Conservation (phyloP, 176 grass and related monocot genomes). For the Otatea glauca region DNA sequence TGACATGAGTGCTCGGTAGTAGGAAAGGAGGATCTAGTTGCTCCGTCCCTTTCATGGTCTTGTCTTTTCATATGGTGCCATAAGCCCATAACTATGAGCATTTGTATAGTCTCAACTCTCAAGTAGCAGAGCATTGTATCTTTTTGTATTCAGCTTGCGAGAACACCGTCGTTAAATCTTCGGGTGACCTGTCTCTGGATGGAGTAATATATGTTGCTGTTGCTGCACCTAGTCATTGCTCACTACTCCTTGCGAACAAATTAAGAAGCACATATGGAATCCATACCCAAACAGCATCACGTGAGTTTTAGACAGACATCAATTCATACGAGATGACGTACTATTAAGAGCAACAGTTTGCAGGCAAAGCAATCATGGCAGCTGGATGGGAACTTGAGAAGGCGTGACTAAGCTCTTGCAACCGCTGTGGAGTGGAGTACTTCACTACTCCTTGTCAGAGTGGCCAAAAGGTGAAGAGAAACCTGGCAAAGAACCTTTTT, state of each 20-base stretch:
- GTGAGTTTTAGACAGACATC: neutral
- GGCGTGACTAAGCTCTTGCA: neutral
- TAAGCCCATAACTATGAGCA: neutral
- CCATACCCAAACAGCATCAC: neutral
- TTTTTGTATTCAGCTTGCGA: neutral
- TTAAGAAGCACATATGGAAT: neutral
- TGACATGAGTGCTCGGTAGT: slow-evolving; percentile 1
- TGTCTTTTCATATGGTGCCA: slow-evolving; percentile 2
- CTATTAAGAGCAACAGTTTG: neutral
- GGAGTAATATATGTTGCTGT: neutral
- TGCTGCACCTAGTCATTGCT: neutral
- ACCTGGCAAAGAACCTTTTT: neutral
- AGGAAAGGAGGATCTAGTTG: slow-evolving; percentile 1
- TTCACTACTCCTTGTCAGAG: neutral
- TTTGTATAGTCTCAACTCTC: neutral
- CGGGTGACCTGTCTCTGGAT: neutral
- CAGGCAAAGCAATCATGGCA: neutral
- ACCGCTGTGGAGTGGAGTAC: neutral
- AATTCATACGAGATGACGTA: neutral
- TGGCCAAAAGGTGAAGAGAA: neutral
- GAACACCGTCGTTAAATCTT: neutral
- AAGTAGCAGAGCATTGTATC: neutral
- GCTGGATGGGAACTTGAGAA: neutral
- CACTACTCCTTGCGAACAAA: neutral
- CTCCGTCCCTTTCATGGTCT: slow-evolving; percentile 5